Conservation (phyloP, 306 rosid species). For the Betula pendula region DNA sequence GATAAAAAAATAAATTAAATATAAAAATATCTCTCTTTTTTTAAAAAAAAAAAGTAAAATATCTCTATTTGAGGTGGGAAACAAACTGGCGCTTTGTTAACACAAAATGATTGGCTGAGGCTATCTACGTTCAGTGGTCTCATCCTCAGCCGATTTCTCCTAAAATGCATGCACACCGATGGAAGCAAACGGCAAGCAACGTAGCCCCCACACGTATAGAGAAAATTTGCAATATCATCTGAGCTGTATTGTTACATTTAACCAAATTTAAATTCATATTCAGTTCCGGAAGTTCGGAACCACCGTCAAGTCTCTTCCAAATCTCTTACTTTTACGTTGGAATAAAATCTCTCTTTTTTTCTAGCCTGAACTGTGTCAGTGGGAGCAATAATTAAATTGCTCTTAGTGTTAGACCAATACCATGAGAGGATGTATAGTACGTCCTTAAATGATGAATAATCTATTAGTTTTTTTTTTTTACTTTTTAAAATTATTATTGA, state of each 20-base stretch:
- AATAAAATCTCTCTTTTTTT: background rate
- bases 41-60: too few species aligned
- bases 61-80: too few species aligned
- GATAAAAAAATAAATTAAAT: too few species aligned
- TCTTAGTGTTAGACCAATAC: too few species aligned
- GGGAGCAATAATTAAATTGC: too few species aligned
- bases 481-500: too few species aligned
- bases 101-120: background rate
- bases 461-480: too few species aligned
- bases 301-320: background rate
- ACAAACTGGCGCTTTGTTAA: too few species aligned
- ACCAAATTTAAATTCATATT: slow-evolving; percentile 10
- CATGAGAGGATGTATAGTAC: too few species aligned
- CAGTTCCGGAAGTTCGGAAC: slow-evolving; percentile 8
- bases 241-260: background rate
- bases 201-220: slow-evolving; percentile 29
- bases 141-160: background rate
- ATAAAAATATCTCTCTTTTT: too few species aligned
- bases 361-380: too few species aligned
- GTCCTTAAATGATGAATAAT: too few species aligned
- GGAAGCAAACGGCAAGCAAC: slow-evolving; percentile 14
- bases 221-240: background rate
- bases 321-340: slow-evolving; percentile 1
- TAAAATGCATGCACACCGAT: background rate
- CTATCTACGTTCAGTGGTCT: background rate